These are phyloP conservation scores for Teratosphaeria epicoccoides DNA, from an alignment of 2,329 filamentous ascomycete species.

Conservation along the genomic window DNA sequence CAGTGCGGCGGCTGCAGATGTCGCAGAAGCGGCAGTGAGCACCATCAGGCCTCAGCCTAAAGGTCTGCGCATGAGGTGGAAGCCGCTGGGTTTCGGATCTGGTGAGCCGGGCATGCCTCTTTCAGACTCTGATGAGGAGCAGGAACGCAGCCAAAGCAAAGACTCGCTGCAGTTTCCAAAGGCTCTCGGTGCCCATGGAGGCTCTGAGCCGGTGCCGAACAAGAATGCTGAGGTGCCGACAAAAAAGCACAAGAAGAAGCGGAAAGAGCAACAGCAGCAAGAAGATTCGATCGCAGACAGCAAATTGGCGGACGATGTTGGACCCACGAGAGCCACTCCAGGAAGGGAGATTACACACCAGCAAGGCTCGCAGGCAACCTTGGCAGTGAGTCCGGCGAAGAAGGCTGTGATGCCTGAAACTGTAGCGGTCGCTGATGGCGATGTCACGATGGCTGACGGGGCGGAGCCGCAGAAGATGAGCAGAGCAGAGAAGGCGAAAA, in stretches of 20 bases:
- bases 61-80: slow-evolving; percentile 56
- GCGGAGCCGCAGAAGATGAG: slow-evolving; percentile 11
- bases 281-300: slow-evolving; percentile 25
- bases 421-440: background rate
- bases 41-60: slow-evolving; percentile 54
- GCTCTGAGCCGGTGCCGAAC: slow-evolving; percentile 29
- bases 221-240: slow-evolving; percentile 17
- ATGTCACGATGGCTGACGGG: slow-evolving; percentile 7
- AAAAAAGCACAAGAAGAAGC: slow-evolving; percentile 28
- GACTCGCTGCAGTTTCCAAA: slow-evolving; percentile 17
- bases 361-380: slow-evolving; percentile 2
- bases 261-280: slow-evolving; percentile 25
- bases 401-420: slow-evolving; percentile 6
- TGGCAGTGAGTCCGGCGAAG: slow-evolving; percentile 15
- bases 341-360: background rate
- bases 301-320: slow-evolving; percentile 5
- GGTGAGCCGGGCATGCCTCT: slow-evolving; percentile 35
- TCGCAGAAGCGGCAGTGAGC: slow-evolving; percentile 40
- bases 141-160: slow-evolving; percentile 20
- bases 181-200: slow-evolving; percentile 17
- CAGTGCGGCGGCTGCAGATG: slow-evolving; percentile 30
- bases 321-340: background rate
- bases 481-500: slow-evolving; percentile 27
- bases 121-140: slow-evolving; percentile 34
- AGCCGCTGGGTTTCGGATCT: slow-evolving; percentile 50